Conservation (phyloP, 345 rosid genomes). For the Moringa oleifera region DNA sequence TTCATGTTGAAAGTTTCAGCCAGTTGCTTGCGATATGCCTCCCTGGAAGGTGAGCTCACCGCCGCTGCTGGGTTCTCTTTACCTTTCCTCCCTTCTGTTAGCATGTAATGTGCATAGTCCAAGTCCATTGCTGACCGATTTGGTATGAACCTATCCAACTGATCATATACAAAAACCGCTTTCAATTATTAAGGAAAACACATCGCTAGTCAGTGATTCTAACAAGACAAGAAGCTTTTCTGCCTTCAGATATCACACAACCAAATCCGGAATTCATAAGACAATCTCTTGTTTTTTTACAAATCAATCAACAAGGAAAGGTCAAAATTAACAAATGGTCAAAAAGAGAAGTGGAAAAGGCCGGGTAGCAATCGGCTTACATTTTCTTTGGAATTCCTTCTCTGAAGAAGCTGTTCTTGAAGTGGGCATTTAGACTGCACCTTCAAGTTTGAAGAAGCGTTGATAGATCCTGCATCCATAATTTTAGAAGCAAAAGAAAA, state of each 20-base stretch:
- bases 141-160: constrained; percentile 75
- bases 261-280: no score
- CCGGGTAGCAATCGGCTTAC: background rate
- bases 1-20: constrained; percentile 63
- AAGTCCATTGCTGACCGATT: constrained; percentile 73
- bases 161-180: background rate
- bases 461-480: constrained; percentile 27
- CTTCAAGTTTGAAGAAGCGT: constrained; percentile 19
- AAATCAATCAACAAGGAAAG: background rate
- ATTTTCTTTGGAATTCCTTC: constrained; percentile 29
- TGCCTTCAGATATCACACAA: no score
- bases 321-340: background rate
- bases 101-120: constrained; percentile 59
- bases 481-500: background rate
- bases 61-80: constrained; percentile 31
- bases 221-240: no score
- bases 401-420: constrained; percentile 25
- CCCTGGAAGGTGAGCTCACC: constrained; percentile 48
- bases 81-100: constrained; percentile 43
- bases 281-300: background rate
- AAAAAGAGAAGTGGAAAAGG: background rate
- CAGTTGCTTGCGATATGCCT: constrained; percentile 55
- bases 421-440: constrained; percentile 26
- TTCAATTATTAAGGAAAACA: background rate
- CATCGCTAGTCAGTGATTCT: background rate